Evolutionary conservation across 192 early-diverging fungal species (phyloP), one percentile per base, ranked within the genome.

Genomic region (Backusella sp.): DNA sequence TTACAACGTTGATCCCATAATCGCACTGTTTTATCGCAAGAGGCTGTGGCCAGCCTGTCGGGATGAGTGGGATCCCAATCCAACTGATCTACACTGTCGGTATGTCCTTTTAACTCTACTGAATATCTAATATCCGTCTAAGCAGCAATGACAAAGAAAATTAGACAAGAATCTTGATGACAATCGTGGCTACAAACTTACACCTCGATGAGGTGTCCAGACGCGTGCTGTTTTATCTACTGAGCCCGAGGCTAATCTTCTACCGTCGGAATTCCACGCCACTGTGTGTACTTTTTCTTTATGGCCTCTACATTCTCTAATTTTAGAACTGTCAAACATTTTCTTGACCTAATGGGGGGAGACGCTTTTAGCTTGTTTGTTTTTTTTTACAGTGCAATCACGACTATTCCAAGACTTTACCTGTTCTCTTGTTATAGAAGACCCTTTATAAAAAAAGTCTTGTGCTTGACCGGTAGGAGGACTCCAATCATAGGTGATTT

Each of bases 1-100:
- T 70, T 82, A 92, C 90, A 86, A 70, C 94, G 81, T 44, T 92
- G 84, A 81, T 96, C 94, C 94, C 94, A 96, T 59, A 96, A 80
- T 37, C 93, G 83, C 14, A 95, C 88, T 1, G 92, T 94, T 68
- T 85, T 93, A 78, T 96, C 94, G 49, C 89, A 86, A 26, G 91
- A 92, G 14, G 92, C 92, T 3, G 94, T 93, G 3, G 91, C 94
- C 39, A 96, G 84, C 32, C 82, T 76, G 72, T 93, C 86, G 9
- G 90, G 86, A 73, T 93, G 85, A 19, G 88, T 87, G 6, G 94
- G 94, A 83, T 93, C 91, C 93, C 93, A 96, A 23, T 84, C 82
- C 8, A 95, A 77, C 73, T 95, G 92, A 82, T 95, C 91, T 1
- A 96, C 90, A 72, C 91, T 91, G 65, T 91, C 94, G 5, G 84